Conservation (phyloP, 2,329 filamentous ascomycete genomes). For the Penicillium sp. region DNA sequence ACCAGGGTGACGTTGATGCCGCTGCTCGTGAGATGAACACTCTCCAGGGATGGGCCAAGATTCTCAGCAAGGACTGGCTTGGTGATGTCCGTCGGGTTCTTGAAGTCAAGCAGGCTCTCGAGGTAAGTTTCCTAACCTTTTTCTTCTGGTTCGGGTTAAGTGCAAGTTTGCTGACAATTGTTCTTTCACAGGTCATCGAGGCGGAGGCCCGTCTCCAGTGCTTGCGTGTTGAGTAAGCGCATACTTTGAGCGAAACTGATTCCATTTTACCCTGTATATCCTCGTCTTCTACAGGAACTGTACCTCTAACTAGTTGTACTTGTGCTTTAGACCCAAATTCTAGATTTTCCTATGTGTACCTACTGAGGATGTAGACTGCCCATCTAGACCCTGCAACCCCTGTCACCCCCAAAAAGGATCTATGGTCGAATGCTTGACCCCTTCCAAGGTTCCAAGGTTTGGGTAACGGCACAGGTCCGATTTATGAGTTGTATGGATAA, state of each 20-base stretch:
- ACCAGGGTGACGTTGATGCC: constrained; percentile 88
- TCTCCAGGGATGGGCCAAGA: constrained; percentile 91
- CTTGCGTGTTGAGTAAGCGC: constrained; percentile 70
- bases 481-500: too few relatives aligned
- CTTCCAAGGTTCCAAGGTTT: too few relatives aligned
- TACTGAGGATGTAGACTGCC: background rate
- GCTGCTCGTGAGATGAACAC: constrained; percentile 95
- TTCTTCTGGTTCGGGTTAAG: background rate
- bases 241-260: constrained; percentile 29
- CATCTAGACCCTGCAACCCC: too few relatives aligned
- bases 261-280: constrained; percentile 33
- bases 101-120: constrained; percentile 93
- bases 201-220: constrained; percentile 88
- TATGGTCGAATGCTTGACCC: too few relatives aligned
- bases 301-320: constrained; percentile 40
- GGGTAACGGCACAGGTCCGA: too few relatives aligned
- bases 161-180: constrained; percentile 16
- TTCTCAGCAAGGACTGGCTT: constrained; percentile 91
- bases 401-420: too few relatives aligned
- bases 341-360: constrained; percentile 31
- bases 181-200: constrained; percentile 69
- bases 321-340: constrained; percentile 40
- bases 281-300: constrained; percentile 36
- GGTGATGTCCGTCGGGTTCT: constrained; percentile 86
- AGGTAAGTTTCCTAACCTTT: constrained; percentile 62